These are phyloP conservation scores for Lyophyllum shimeji DNA, from an alignment of 768 basidiomycete genomes.

Conservation along the genomic window DNA sequence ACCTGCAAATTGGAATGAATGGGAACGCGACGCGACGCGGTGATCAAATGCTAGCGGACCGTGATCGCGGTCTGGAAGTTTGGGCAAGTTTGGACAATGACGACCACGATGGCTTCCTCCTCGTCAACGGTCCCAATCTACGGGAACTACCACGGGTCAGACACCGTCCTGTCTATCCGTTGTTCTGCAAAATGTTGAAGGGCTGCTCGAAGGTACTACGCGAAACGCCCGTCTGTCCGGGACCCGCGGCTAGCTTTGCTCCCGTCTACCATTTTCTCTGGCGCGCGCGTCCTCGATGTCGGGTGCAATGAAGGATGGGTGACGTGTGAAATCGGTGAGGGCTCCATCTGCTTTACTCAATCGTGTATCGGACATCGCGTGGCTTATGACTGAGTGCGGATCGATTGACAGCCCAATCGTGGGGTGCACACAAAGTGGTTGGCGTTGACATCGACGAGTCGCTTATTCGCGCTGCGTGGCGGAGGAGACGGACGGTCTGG, in stretches of 20 bases:
- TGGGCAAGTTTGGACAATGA: background rate
- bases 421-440: constrained; percentile 62
- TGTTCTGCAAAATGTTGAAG: background rate
- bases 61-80: too few species aligned
- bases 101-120: background rate
- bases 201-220: constrained; percentile 59
- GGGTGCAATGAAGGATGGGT: constrained; percentile 90
- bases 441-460: constrained; percentile 86
- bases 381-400: background rate
- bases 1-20: too few species aligned
- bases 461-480: constrained; percentile 77
- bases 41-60: too few species aligned
- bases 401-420: constrained; percentile 57
- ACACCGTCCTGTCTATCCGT: background rate
- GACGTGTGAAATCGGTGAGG: constrained; percentile 79
- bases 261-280: constrained; percentile 49
- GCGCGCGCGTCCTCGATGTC: constrained; percentile 70
- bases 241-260: constrained; percentile 71
- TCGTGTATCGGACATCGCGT: background rate
- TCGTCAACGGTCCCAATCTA: constrained; percentile 39
- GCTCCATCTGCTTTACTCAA: background rate
- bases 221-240: constrained; percentile 58
- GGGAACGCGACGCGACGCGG: too few species aligned
- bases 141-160: constrained; percentile 76
- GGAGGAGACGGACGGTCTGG: constrained; percentile 68